A percentile compares a stretch with the other conserved stretches of the same genome.
Conservation (phyloP, 495 filamentous ascomycete genomes). For the Aspergillus olivimuriae region DNA sequence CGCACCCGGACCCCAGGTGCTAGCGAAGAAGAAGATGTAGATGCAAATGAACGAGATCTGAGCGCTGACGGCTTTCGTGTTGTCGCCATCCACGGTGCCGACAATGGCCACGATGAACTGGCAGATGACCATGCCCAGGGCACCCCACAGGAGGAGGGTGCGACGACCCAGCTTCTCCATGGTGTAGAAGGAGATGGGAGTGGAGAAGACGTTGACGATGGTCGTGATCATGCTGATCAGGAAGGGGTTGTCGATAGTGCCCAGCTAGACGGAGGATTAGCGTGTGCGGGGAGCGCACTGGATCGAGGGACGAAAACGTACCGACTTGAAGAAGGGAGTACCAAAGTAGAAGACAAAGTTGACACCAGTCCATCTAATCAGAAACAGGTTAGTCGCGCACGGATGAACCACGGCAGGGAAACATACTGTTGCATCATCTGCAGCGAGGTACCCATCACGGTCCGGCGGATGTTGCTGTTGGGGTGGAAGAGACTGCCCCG, state of each 20-base stretch:
- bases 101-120: constrained; percentile 82
- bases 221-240: constrained; percentile 75
- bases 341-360: constrained; percentile 94
- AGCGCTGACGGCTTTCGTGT: constrained; percentile 51
- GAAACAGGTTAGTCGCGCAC: constrained; percentile 1
- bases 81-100: constrained; percentile 51
- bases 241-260: constrained; percentile 67
- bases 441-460: constrained; percentile 65
- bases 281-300: not conserved
- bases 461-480: constrained; percentile 64
- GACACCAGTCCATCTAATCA: constrained; percentile 60
- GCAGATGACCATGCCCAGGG: constrained; percentile 72
- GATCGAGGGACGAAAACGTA: constrained; percentile 2
- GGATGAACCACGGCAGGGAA: not conserved
- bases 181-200: constrained; percentile 73
- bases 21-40: constrained; percentile 71
- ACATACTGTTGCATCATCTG: constrained; percentile 73
- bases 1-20: constrained; percentile 65
- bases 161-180: constrained; percentile 81
- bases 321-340: constrained; percentile 66
- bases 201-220: constrained; percentile 78
- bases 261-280: constrained; percentile 28
- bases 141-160: constrained; percentile 73
- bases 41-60: constrained; percentile 73
- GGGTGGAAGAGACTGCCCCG: constrained; percentile 53